Evolutionary conservation across 139 green algal species (phyloP).

Genomic region (Haematococcus lacustris): DNA sequence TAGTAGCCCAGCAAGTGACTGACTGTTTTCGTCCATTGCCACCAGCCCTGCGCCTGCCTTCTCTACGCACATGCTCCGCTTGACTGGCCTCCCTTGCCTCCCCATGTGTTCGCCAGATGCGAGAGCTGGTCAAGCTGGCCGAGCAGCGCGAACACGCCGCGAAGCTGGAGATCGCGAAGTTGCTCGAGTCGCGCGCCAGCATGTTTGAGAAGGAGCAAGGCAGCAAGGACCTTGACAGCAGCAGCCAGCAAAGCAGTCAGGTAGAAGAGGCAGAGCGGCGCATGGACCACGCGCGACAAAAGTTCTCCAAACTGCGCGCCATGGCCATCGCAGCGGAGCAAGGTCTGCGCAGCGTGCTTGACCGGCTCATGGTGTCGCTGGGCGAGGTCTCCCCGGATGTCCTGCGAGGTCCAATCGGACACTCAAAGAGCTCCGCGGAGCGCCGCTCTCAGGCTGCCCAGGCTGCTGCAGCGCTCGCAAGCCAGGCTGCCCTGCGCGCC

Average conservation of each 20-base stretch:
- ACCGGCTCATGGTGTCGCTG: constrained; percentile 44
- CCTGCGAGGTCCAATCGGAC: too few relatives aligned
- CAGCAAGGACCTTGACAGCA: constrained; percentile 2
- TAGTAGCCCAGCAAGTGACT: neutral
- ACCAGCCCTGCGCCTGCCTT: neutral
- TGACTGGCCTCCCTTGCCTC: neutral
- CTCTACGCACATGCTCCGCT: neutral
- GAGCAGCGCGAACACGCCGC: constrained; percentile 53
- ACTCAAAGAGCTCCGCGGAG: too few relatives aligned
- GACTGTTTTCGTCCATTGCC: neutral
- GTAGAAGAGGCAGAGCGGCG: constrained; percentile 34
- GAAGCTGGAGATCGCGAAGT: constrained; percentile 49
- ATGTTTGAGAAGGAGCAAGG: constrained; percentile 41
- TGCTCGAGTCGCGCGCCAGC: constrained; percentile 25
- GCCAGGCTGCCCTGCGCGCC: too few relatives aligned
- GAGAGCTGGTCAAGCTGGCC: constrained; percentile 59
- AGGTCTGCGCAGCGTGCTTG: constrained; percentile 43
- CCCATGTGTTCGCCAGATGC: constrained; percentile 39
- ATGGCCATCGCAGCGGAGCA: constrained; percentile 66
- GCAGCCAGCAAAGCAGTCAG: constrained; percentile 11
- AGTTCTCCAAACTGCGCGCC: constrained; percentile 56
- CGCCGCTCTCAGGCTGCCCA: too few relatives aligned
- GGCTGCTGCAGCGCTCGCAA: too few relatives aligned
- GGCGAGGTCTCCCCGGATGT: too few relatives aligned
- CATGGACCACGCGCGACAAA: constrained; percentile 32